Evolutionary conservation across 2,329 filamentous ascomycete genomes (phyloP).

Genomic region (Botrytis sinoallii): DNA sequence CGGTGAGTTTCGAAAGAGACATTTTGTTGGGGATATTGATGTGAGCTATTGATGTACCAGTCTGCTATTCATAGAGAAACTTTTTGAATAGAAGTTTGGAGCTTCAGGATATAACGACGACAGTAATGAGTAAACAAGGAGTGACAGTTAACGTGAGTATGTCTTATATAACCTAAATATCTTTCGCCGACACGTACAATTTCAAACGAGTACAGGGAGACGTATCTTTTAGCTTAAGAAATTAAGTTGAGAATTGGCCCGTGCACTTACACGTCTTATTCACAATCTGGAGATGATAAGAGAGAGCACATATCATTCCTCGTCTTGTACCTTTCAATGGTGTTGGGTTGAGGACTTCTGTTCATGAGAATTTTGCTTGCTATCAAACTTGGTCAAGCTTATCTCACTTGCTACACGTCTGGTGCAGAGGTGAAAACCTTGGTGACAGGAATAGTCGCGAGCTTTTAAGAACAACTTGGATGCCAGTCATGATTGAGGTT

Average conservation of each 20-base stretch:
- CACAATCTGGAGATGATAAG: neutral
- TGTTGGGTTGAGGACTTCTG: neutral
- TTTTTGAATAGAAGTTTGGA: no score
- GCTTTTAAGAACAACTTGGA: neutral
- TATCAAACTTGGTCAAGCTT: neutral
- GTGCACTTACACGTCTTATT: neutral
- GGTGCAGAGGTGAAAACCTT: neutral
- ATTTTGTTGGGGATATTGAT: neutral
- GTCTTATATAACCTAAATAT: neutral
- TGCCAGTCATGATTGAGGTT: neutral
- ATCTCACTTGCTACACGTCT: neutral
- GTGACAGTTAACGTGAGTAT: neutral
- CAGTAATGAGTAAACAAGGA: neutral
- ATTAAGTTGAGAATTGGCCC: neutral
- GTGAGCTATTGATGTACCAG: neutral
- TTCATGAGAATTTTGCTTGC: neutral
- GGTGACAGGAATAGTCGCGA: neutral
- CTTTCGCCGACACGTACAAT: neutral
- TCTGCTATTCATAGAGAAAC: neutral
- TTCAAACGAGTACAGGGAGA: neutral
- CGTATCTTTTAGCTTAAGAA: neutral
- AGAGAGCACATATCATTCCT: neutral
- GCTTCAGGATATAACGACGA: neutral
- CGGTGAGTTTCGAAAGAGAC: conserved; percentile 1
- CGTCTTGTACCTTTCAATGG: neutral